phyloP scores from a whole-genome alignment of 2,329 filamentous ascomycete genomes.

The Fusarium sterilihyphosum region DNA sequence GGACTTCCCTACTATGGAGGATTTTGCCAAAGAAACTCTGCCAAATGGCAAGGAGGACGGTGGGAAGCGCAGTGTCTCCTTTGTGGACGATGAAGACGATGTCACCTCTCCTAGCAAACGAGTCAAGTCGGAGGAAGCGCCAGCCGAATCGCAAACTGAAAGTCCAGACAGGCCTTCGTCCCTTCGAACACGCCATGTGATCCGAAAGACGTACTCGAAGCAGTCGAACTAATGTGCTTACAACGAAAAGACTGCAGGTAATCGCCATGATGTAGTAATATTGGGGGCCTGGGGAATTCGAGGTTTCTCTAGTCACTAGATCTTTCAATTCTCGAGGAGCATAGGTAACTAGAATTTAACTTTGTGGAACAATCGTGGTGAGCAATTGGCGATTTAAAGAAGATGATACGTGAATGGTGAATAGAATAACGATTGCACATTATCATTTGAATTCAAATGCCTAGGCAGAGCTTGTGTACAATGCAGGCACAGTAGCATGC shows the following conservation, averaged over 20 bases:
- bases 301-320: neutral
- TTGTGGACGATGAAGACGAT: neutral
- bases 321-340: neutral
- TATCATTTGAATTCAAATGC: neutral
- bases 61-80: neutral
- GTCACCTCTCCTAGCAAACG: slow-evolving; percentile 14
- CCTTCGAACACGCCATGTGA: neutral
- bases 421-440: neutral
- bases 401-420: neutral
- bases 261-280: neutral
- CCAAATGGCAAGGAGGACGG: neutral
- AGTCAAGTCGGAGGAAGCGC: slow-evolving; percentile 17
- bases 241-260: neutral
- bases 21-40: slow-evolving; percentile 39
- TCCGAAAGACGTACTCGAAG: slow-evolving; percentile 20
- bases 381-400: slow-evolving; percentile 1
- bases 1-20: slow-evolving; percentile 39
- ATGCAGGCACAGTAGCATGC: neutral
- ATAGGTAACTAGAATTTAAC: too few species aligned
- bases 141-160: neutral
- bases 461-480: neutral
- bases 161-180: neutral
- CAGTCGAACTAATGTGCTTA: neutral
- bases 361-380: neutral
- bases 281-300: neutral